phyloP scores from a whole-genome alignment of 768 basidiomycete genomes.

The Boletus pseudopeckii region DNA sequence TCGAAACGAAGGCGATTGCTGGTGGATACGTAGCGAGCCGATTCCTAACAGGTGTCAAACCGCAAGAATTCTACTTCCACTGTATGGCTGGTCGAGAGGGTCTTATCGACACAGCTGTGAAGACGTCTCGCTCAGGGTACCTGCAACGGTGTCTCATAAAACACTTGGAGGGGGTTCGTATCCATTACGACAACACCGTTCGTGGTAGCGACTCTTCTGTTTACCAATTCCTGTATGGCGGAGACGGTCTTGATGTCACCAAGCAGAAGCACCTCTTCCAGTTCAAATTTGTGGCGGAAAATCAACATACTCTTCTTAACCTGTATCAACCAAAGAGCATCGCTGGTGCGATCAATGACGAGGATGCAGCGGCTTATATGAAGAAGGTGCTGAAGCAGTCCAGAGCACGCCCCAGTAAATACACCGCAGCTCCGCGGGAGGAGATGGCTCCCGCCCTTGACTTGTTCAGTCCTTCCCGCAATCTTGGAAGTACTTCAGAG shows the following conservation, averaged over 20 bases:
- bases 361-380: conserved; percentile 74
- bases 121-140: conserved; percentile 97
- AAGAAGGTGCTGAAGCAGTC: conserved; percentile 85
- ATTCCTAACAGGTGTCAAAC: conserved; percentile 96
- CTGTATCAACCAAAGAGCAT: conserved; percentile 63
- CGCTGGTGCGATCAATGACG: conserved; percentile 56
- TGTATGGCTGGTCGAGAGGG: conserved; percentile 99
- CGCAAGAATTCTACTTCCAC: conserved; percentile 99
- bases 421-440: conserved; percentile 49
- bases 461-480: conserved; percentile 70
- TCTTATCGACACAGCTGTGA: conserved; percentile 98
- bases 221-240: conserved; percentile 96
- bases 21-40: conserved; percentile 98
- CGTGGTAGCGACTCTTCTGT: conserved; percentile 91
- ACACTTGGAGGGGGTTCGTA: conserved; percentile 92
- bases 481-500: conserved; percentile 90
- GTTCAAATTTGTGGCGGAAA: conserved; percentile 91
- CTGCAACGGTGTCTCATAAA: conserved; percentile 98
- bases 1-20: conserved; percentile 97
- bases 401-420: conserved; percentile 39
- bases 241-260: conserved; percentile 94
- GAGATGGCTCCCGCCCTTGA: conserved; percentile 71
- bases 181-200: conserved; percentile 98
- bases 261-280: conserved; percentile 94
- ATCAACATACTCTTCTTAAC: conserved; percentile 74